These are phyloP conservation scores for Prunus mume DNA, from an alignment of 306 rosid genomes.

Conservation along the genomic window DNA sequence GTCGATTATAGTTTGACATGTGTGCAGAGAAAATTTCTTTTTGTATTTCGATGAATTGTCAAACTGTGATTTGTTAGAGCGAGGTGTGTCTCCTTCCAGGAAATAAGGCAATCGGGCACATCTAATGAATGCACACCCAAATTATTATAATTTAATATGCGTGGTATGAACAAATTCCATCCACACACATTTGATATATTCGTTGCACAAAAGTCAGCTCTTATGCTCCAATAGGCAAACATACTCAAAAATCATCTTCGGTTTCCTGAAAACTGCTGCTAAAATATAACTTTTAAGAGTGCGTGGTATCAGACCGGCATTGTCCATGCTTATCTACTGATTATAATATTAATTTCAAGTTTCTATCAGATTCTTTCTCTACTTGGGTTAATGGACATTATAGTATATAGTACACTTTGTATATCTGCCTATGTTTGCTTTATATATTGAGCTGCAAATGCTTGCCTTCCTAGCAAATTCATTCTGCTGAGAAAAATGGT, in stretches of 20 bases:
- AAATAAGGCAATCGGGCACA: no score
- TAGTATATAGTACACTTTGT: background rate
- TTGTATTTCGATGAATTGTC: no score
- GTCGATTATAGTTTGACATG: no score
- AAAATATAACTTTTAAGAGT: background rate
- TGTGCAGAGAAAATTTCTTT: fast-evolving
- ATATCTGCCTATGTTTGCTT: background rate
- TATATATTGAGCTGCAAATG: background rate
- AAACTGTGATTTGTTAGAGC: no score
- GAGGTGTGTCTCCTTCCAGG: no score
- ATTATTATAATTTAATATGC: no score
- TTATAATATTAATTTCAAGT: background rate
- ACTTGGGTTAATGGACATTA: background rate
- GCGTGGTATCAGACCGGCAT: constrained; percentile 21
- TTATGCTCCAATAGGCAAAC: background rate
- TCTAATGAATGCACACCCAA: background rate
- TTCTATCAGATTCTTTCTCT: background rate
- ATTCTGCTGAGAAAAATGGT: constrained; percentile 26
- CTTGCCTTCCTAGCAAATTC: background rate
- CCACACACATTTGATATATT: background rate
- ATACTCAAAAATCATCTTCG: background rate
- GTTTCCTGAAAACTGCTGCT: background rate
- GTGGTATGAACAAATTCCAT: constrained; percentile 2
- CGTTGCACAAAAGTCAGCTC: constrained; percentile 9
- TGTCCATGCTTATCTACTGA: constrained; percentile 33